Percentiles rank a stretch among this genome's conserved stretches.
Evolutionary conservation across 257 asterid genomes (phyloP).

Genomic region (Nicotiana noctiflora): DNA sequence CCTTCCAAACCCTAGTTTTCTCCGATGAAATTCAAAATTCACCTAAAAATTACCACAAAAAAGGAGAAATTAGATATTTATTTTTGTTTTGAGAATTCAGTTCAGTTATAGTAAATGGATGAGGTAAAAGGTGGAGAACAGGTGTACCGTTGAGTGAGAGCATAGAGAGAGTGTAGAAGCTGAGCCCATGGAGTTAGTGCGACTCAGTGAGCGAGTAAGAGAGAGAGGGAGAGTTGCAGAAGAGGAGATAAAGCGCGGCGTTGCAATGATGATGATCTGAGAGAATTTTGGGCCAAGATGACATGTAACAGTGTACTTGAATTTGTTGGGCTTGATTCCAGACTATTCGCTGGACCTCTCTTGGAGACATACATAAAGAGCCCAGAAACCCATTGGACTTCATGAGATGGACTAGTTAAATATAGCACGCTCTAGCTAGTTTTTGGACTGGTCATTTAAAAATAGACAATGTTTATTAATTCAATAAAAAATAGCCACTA

Average conservation of each 20-base stretch:
- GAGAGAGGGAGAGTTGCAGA: background rate
- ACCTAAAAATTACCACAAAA: constrained; percentile 22
- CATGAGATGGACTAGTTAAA: background rate
- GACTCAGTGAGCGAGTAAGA: background rate
- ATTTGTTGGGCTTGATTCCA: background rate
- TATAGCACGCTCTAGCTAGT: too few relatives aligned
- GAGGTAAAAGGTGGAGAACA: background rate
- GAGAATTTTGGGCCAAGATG: background rate
- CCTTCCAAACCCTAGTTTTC: background rate
- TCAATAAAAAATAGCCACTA: too few relatives aligned
- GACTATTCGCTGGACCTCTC: too few relatives aligned
- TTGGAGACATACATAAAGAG: background rate
- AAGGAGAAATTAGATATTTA: background rate
- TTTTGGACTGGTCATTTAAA: too few relatives aligned
- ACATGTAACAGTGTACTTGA: background rate
- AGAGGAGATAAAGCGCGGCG: constrained; percentile 8
- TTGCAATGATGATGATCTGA: background rate
- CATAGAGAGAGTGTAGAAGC: constrained; percentile 43
- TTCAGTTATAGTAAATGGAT: background rate
- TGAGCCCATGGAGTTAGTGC: constrained; percentile 34
- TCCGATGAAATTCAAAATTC: constrained; percentile 18
- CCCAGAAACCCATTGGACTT: background rate
- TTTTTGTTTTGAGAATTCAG: background rate
- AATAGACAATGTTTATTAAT: too few relatives aligned
- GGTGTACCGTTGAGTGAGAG: constrained; percentile 44